phyloP scores from a whole-genome alignment of 306 rosid species.

The cucumber (Cucumis sativus) region DNA sequence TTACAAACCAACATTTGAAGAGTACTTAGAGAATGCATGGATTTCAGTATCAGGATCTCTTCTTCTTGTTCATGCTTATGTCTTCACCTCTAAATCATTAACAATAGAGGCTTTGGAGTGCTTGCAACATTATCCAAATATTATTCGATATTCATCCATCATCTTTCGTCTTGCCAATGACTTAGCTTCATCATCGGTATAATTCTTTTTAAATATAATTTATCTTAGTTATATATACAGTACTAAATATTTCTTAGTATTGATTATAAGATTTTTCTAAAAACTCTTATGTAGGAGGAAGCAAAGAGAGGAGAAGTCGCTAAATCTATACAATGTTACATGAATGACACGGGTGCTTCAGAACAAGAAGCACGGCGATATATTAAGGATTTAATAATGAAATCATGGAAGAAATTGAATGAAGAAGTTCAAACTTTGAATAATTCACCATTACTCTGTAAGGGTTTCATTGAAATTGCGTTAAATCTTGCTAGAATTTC shows the following conservation, averaged over 20 bases:
- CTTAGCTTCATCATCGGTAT: conserved; percentile 17
- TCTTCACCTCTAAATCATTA: neutral
- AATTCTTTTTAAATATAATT: neutral
- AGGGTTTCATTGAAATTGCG: neutral
- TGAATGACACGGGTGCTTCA: conserved; percentile 16
- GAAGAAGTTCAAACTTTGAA: neutral
- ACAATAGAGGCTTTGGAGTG: neutral
- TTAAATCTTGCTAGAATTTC: conserved; percentile 8
- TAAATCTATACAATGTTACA: conserved; percentile 26
- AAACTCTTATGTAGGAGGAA: neutral
- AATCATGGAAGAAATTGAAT: conserved; percentile 16
- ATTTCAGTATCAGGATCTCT: conserved; percentile 5
- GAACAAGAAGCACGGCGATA: conserved; percentile 13
- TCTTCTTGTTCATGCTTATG: conserved; percentile 5
- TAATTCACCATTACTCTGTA: neutral
- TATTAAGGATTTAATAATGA: neutral
- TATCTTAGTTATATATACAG: too few relatives aligned
- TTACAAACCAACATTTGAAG: conserved; percentile 12
- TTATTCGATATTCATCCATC: neutral
- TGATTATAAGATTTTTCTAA: neutral
- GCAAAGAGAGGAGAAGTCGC: conserved; percentile 9
- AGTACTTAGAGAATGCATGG: conserved; percentile 21
- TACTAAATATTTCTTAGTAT: neutral
- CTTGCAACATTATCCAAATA: neutral
- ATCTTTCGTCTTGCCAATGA: conserved; percentile 16